These are phyloP conservation scores for Saccharomyces hybrid DNA, from an alignment of 1,139 yeast species.

Conservation along the genomic window DNA sequence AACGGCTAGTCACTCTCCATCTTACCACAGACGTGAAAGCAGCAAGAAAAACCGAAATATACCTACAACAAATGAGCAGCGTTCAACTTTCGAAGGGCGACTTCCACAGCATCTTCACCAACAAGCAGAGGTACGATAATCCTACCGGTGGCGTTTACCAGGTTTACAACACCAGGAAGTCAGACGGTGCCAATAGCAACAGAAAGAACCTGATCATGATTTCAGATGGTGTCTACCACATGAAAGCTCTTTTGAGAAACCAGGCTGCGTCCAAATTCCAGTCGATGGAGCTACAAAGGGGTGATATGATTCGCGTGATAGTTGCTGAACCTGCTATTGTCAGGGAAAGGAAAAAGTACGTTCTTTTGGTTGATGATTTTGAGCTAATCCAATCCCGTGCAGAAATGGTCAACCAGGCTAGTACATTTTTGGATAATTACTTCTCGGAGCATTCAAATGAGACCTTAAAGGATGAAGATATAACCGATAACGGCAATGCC, in stretches of 20 bases:
- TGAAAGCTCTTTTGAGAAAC: constrained; percentile 62
- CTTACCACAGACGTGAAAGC: background rate
- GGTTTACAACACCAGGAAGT: constrained; percentile 28
- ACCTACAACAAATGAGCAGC: constrained; percentile 35
- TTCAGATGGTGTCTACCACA: constrained; percentile 55
- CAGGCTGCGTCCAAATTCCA: constrained; percentile 46
- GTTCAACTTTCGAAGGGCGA: constrained; percentile 23
- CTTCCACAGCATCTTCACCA: constrained; percentile 25
- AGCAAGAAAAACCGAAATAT: constrained; percentile 24
- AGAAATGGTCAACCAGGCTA: constrained; percentile 37
- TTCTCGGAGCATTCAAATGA: constrained; percentile 50
- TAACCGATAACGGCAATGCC: constrained; percentile 11
- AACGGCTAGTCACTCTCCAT: background rate
- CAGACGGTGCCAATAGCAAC: constrained; percentile 23
- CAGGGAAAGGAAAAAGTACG: constrained; percentile 43
- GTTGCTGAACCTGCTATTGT: constrained; percentile 30
- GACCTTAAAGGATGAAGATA: constrained; percentile 26
- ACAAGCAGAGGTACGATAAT: constrained; percentile 23
- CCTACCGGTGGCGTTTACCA: constrained; percentile 30
- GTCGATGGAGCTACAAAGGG: constrained; percentile 39
- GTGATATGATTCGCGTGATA: constrained; percentile 30
- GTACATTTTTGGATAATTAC: constrained; percentile 44
- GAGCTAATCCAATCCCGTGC: constrained; percentile 40
- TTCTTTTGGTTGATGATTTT: constrained; percentile 46
- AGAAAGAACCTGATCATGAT: constrained; percentile 36